phyloP scores from a whole-genome alignment of 208 protist genomes.

The Tritrichomonas foetus region DNA sequence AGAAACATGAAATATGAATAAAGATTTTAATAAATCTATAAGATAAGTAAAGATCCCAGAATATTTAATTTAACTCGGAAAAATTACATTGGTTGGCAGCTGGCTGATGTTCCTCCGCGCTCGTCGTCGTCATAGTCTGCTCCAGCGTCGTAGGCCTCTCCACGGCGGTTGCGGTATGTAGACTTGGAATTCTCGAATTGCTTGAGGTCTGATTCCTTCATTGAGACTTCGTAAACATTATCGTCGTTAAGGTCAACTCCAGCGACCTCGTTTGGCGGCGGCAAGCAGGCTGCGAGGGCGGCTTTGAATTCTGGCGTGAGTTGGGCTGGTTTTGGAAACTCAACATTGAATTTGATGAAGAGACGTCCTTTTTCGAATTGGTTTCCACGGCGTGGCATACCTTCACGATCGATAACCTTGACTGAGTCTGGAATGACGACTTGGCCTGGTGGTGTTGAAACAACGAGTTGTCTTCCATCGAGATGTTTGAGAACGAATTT shows the following conservation, averaged over 20 bases:
- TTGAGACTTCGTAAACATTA: neutral
- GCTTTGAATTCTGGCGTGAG: neutral
- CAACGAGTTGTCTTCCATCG: neutral
- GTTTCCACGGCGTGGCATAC: neutral
- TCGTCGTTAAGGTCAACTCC: neutral
- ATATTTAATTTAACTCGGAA: neutral
- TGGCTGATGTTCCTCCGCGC: neutral
- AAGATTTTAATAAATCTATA: too few relatives aligned
- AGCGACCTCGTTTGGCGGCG: neutral
- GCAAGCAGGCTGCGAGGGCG: neutral
- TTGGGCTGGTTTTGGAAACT: neutral
- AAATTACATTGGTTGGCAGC: constrained; percentile 17
- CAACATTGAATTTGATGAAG: constrained; percentile 14
- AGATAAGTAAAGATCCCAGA: too few relatives aligned
- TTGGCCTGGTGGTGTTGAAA: neutral
- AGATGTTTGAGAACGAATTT: constrained; percentile 25
- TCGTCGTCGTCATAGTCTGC: neutral
- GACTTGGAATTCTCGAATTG: constrained; percentile 13
- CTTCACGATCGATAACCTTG: constrained; percentile 9
- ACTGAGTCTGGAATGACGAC: neutral
- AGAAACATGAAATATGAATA: too few relatives aligned
- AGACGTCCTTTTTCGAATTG: constrained; percentile 7
- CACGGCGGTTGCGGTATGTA: neutral
- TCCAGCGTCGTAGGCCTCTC: neutral
- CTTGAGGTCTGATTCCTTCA: neutral